A percentile compares a stretch with the other conserved stretches of the same genome.
Evolutionary conservation across 176 grass and related monocot species (phyloP).

Genomic region (Raddia distichophylla): DNA sequence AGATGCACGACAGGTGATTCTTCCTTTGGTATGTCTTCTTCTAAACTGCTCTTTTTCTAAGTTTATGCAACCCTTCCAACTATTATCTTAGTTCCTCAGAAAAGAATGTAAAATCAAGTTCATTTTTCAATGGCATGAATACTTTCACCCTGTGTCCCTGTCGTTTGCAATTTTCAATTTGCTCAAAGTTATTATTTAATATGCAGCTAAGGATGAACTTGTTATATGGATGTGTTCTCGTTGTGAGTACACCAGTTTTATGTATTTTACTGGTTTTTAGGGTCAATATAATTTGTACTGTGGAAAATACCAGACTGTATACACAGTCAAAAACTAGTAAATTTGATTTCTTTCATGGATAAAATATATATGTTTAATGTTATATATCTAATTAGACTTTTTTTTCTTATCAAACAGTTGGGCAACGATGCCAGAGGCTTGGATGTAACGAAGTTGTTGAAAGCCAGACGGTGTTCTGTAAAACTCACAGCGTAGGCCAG

Average conservation of each 20-base stretch:
- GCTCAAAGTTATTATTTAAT: not conserved
- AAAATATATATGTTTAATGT: not conserved
- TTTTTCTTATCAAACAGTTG: conserved; percentile 29
- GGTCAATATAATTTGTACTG: not conserved
- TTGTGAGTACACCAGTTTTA: not conserved
- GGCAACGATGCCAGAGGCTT: conserved; percentile 28
- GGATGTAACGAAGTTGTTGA: conserved; percentile 35
- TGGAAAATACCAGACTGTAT: not conserved
- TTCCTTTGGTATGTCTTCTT: conserved; percentile 39
- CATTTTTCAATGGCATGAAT: not conserved
- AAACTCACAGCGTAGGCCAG: conserved; percentile 28
- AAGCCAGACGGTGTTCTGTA: conserved; percentile 21
- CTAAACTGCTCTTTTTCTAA: not conserved
- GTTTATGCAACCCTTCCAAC: not conserved
- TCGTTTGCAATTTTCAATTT: not conserved
- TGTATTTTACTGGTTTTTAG: conserved; percentile 4
- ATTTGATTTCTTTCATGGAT: conserved; percentile 6
- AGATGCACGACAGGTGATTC: conserved; percentile 41
- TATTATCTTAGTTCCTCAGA: not conserved
- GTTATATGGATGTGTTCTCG: conserved; percentile 5
- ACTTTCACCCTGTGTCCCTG: not conserved
- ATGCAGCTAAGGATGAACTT: not conserved
- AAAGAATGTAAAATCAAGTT: not conserved
- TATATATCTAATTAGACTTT: conserved; percentile 5
- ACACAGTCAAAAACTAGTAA: not conserved